These are phyloP conservation scores for Astragalus membranaceus DNA, from an alignment of 306 rosid species.

Conservation along the genomic window DNA sequence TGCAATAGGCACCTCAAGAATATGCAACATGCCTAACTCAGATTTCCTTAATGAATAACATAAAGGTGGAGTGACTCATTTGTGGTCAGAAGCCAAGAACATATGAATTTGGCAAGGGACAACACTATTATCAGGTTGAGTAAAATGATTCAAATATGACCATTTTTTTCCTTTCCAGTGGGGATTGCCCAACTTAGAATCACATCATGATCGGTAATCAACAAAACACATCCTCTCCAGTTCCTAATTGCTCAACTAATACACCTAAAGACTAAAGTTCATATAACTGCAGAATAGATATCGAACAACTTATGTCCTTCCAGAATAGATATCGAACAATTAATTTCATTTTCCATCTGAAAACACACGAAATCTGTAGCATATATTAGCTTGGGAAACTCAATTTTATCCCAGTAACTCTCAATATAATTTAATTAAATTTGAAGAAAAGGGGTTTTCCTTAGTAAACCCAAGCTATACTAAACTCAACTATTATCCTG, in stretches of 20 bases:
- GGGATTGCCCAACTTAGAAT: neutral
- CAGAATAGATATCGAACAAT: neutral
- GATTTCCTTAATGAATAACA: neutral
- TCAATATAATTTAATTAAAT: neutral
- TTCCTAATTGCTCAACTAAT: neutral
- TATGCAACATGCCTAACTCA: neutral
- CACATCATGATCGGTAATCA: too few species aligned
- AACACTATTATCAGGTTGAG: neutral
- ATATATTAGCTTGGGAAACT: neutral
- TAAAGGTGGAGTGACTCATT: neutral
- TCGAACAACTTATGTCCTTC: neutral
- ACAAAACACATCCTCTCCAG: neutral
- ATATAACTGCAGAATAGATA: neutral
- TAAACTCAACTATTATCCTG: slow-evolving; percentile 17
- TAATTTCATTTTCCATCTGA: neutral
- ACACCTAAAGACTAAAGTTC: neutral
- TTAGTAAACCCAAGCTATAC: too few species aligned
- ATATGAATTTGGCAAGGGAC: neutral
- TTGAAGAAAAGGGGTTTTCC: too few species aligned
- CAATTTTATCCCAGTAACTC: neutral
- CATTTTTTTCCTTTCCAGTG: neutral
- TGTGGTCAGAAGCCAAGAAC: neutral
- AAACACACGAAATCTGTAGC: neutral
- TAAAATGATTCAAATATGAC: neutral
- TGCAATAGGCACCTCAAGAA: neutral